phyloP scores from a whole-genome alignment of 495 filamentous ascomycete species.

The Mycothermus thermophilus region DNA sequence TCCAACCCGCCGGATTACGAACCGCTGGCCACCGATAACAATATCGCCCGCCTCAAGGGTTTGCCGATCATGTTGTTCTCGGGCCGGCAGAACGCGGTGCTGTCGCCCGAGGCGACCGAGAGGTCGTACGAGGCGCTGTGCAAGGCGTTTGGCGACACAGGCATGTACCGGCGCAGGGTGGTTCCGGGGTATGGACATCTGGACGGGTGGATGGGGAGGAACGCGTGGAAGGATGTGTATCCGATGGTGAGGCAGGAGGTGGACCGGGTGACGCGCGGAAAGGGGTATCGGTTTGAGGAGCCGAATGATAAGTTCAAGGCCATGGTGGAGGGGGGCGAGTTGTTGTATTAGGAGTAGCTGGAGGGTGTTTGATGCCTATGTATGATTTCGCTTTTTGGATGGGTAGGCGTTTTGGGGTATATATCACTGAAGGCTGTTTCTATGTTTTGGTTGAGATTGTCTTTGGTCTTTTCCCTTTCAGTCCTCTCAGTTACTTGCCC shows the following conservation, averaged over 20 bases:
- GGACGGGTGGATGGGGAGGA: conserved; percentile 52
- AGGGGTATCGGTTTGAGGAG: conserved; percentile 25
- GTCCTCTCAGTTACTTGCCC: too few species aligned
- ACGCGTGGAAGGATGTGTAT: conserved; percentile 49
- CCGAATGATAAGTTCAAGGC: conserved; percentile 27
- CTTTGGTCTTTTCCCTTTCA: too few species aligned
- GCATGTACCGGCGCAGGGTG: conserved; percentile 38
- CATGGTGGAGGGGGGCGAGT: conserved; percentile 28
- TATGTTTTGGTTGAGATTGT: too few species aligned
- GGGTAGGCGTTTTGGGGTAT: background rate
- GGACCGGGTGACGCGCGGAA: conserved; percentile 32
- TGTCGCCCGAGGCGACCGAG: conserved; percentile 43
- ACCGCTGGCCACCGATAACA: conserved; percentile 33
- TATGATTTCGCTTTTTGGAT: background rate
- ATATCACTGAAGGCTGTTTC: too few species aligned
- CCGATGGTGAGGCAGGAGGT: conserved; percentile 44
- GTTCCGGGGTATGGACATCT: conserved; percentile 53
- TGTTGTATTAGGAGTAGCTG: conserved; percentile 19
- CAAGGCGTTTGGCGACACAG: conserved; percentile 33
- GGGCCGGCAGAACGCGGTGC: conserved; percentile 46
- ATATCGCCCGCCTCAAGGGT: conserved; percentile 37
- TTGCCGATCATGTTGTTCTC: conserved; percentile 46
- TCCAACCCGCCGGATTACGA: conserved; percentile 33
- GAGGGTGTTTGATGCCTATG: background rate
- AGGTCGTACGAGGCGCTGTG: conserved; percentile 43